These are phyloP conservation scores for Fusarium verticillioides DNA, from an alignment of 2,329 filamentous ascomycete species.

Conservation along the genomic window DNA sequence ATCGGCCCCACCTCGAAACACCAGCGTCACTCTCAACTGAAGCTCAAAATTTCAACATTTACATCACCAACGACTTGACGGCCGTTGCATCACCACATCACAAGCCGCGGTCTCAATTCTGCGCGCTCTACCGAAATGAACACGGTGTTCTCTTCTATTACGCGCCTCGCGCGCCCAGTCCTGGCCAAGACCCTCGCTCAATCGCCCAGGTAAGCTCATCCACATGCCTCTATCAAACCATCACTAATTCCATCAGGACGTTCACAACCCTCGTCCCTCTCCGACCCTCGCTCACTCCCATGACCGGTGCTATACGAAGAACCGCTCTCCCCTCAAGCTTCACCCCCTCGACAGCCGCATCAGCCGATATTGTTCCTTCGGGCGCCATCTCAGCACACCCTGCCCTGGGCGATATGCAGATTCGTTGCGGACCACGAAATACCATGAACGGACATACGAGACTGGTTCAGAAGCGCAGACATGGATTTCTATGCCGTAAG, in stretches of 20 bases:
- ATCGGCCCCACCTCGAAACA: conserved; percentile 13
- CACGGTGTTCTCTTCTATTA: conserved; percentile 45
- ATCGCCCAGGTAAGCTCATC: conserved; percentile 39
- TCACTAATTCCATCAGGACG: conserved; percentile 48
- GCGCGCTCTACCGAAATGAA: conserved; percentile 35
- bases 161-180: conserved; percentile 47
- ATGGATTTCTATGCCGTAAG: conserved; percentile 65
- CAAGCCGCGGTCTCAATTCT: conserved; percentile 25
- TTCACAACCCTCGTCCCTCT: conserved; percentile 63
- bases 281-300: conserved; percentile 57
- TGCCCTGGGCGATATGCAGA: conserved; percentile 61
- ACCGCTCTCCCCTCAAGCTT: conserved; percentile 46
- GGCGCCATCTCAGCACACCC: conserved; percentile 63
- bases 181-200: conserved; percentile 41
- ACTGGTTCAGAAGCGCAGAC: conserved; percentile 68
- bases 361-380: conserved; percentile 59
- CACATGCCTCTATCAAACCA: neutral
- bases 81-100: conserved; percentile 26
- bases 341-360: conserved; percentile 42
- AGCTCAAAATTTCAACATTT: conserved; percentile 44
- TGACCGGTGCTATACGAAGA: conserved; percentile 48
- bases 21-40: conserved; percentile 37
- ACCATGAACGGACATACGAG: conserved; percentile 66
- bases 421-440: conserved; percentile 68
- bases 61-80: conserved; percentile 31